Percentiles rank a stretch among this genome's conserved stretches.
phyloP scores from a whole-genome alignment of 768 basidiomycete species.

The Tricholoma sp. region DNA sequence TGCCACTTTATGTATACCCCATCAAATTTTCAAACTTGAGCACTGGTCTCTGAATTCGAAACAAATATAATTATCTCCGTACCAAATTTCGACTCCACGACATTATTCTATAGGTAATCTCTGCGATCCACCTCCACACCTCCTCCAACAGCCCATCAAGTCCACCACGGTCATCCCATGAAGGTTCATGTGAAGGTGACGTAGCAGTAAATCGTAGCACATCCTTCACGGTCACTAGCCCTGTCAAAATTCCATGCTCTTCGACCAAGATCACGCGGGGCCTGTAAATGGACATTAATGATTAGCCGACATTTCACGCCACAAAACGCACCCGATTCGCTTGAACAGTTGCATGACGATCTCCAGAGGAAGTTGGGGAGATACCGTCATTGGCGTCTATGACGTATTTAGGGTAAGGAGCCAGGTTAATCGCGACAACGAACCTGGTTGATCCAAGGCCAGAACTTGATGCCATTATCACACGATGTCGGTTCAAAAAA shows the following conservation, averaged over 20 bases:
- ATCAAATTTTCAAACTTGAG: background rate
- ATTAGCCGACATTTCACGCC: slow-evolving; percentile 2
- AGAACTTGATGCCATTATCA: slow-evolving; percentile 58
- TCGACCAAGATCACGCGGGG: slow-evolving; percentile 96
- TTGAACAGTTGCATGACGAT: slow-evolving; percentile 98
- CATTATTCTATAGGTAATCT: slow-evolving; percentile 28
- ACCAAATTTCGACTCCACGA: slow-evolving; percentile 34
- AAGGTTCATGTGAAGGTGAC: slow-evolving; percentile 44
- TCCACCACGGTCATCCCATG: slow-evolving; percentile 62
- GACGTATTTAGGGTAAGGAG: background rate
- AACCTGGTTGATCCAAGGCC: slow-evolving; percentile 96
- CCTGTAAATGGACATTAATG: slow-evolving; percentile 33
- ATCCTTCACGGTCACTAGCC: slow-evolving; percentile 94
- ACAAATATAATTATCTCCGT: slow-evolving; percentile 23
- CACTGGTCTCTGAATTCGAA: background rate
- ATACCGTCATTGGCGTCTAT: slow-evolving; percentile 87
- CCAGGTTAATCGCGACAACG: slow-evolving; percentile 11
- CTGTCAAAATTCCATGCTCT: slow-evolving; percentile 74
- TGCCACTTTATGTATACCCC: background rate
- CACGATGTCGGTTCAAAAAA: slow-evolving; percentile 57
- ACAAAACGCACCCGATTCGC: slow-evolving; percentile 81
- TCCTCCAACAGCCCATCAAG: slow-evolving; percentile 61
- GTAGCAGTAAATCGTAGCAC: slow-evolving; percentile 81
- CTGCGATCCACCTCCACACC: slow-evolving; percentile 50
- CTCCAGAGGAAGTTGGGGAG: slow-evolving; percentile 88